phyloP scores from a whole-genome alignment of 805 yeast species.

The Kodamaea fukazawae region DNA sequence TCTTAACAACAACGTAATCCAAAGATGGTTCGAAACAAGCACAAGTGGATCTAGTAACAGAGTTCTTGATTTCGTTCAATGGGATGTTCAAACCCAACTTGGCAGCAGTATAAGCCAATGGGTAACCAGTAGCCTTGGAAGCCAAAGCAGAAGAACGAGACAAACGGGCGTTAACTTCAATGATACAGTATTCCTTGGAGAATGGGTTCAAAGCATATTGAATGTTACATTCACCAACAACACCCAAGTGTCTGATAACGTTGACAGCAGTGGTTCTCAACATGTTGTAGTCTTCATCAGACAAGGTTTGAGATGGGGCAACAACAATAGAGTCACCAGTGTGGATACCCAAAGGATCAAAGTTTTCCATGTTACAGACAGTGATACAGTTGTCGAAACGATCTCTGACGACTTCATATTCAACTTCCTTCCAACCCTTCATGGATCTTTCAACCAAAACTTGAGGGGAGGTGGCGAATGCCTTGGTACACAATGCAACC shows the following conservation, averaged over 20 bases:
- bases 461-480: conserved; percentile 95
- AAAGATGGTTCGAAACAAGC: conserved; percentile 97
- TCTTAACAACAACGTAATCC: conserved; percentile 95
- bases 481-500: conserved; percentile 79
- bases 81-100: conserved; percentile 92
- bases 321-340: conserved; percentile 99
- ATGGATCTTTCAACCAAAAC: conserved; percentile 91
- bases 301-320: conserved; percentile 96
- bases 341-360: conserved; percentile 97
- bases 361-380: conserved; percentile 98
- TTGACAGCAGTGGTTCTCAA: conserved; percentile 96
- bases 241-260: conserved; percentile 95
- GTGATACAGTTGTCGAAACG: conserved; percentile 96
- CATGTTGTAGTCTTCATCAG: conserved; percentile 98
- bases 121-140: conserved; percentile 98
- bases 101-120: conserved; percentile 97
- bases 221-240: conserved; percentile 98
- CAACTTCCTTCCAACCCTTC: conserved; percentile 99
- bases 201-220: conserved; percentile 95
- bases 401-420: conserved; percentile 98
- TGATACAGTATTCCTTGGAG: conserved; percentile 92
- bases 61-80: conserved; percentile 84
- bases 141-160: conserved; percentile 99
- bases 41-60: conserved; percentile 90
- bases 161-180: conserved; percentile 96